Evolutionary conservation across 495 filamentous ascomycete species (phyloP).

Genomic region (Trichoderma reesei): DNA sequence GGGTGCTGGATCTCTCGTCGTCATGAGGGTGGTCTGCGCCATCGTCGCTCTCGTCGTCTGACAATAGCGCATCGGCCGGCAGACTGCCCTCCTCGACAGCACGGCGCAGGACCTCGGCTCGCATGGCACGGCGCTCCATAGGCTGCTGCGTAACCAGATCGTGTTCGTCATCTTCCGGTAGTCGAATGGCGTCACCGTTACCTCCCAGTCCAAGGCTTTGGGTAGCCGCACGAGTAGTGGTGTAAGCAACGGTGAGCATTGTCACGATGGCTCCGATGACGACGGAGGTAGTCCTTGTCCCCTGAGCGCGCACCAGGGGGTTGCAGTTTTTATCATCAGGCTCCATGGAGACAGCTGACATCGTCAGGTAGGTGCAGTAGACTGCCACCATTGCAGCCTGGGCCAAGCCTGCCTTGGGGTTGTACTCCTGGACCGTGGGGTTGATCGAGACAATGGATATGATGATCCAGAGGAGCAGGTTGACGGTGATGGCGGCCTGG

Average conservation of each 20-base stretch:
- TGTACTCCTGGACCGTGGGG: slow-evolving; percentile 81
- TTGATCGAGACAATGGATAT: slow-evolving; percentile 82
- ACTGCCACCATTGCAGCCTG: slow-evolving; percentile 96
- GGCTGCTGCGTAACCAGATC: slow-evolving; percentile 87
- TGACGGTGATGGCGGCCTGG: slow-evolving; percentile 69
- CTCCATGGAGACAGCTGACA: slow-evolving; percentile 98
- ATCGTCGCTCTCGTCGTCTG: slow-evolving; percentile 60
- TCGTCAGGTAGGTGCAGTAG: slow-evolving; percentile 97
- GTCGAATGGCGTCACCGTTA: slow-evolving; percentile 46
- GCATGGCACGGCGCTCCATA: slow-evolving; percentile 72
- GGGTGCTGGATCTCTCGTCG: slow-evolving; percentile 79
- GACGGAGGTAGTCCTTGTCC: slow-evolving; percentile 81
- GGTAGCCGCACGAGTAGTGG: slow-evolving; percentile 90
- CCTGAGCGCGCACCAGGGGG: slow-evolving; percentile 77
- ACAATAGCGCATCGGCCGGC: slow-evolving; percentile 81
- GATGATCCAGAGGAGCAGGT: slow-evolving; percentile 72
- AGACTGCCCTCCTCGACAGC: slow-evolving; percentile 86
- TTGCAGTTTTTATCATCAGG: slow-evolving; percentile 86
- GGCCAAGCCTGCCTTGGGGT: slow-evolving; percentile 84
- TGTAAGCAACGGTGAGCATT: slow-evolving; percentile 95
- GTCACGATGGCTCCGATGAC: slow-evolving; percentile 90
- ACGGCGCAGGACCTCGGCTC: slow-evolving; percentile 77
- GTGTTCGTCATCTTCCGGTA: slow-evolving; percentile 66
- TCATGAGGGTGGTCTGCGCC: slow-evolving; percentile 56
- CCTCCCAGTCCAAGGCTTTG: slow-evolving; percentile 78